Evolutionary conservation across 129 eudicot genomes (phyloP).

Genomic region (Kitagawia praeruptora): DNA sequence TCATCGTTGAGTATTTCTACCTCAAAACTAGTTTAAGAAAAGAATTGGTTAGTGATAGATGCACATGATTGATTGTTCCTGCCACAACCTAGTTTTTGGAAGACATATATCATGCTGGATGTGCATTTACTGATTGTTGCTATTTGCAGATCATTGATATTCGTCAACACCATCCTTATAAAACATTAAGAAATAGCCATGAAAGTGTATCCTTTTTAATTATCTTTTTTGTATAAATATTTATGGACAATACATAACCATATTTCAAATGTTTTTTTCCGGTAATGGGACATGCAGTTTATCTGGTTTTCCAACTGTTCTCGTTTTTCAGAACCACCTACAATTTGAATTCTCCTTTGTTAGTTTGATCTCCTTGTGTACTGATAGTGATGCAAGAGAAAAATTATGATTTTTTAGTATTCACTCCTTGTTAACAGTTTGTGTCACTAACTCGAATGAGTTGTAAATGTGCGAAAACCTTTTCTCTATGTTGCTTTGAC

Average conservation of each 20-base stretch:
- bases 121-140: conserved; percentile 9
- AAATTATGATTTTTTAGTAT: neutral
- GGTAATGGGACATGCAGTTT: neutral
- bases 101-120: neutral
- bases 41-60: neutral
- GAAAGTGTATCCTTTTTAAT: conserved; percentile 70
- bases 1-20: neutral
- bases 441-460: neutral
- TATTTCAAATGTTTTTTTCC: neutral
- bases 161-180: conserved; percentile 59
- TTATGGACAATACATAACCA: neutral
- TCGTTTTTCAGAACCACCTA: neutral
- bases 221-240: neutral
- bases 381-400: neutral
- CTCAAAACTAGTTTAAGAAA: neutral
- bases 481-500: conserved; percentile 24
- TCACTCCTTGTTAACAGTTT: neutral
- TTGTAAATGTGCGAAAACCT: neutral
- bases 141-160: conserved; percentile 72
- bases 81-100: neutral
- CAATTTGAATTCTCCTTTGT: neutral
- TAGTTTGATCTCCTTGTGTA: neutral
- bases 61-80: neutral
- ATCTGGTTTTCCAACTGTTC: neutral
- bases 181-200: conserved; percentile 90